Conservation (phyloP, 2,329 filamentous ascomycete genomes). For the Ophiostoma ips region DNA sequence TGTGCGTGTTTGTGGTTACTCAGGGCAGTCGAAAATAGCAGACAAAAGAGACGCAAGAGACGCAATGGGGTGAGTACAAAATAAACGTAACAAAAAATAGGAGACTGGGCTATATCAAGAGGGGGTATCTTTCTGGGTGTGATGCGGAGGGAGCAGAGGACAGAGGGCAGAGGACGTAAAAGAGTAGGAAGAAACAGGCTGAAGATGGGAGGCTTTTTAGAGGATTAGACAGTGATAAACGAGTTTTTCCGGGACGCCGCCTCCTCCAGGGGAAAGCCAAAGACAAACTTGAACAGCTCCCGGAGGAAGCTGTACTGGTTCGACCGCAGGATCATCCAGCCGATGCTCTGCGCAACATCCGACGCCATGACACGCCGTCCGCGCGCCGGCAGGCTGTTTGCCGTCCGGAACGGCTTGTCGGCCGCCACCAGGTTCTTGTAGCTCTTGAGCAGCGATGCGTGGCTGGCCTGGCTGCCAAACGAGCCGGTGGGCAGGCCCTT, state of each 20-base stretch:
- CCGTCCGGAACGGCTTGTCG: slow-evolving; percentile 52
- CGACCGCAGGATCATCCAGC: slow-evolving; percentile 55
- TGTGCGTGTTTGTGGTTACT: no score
- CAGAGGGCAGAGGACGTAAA: no score
- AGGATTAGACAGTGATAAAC: slow-evolving; percentile 45
- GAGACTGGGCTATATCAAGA: no score
- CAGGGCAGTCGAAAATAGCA: neutral
- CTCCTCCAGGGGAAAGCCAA: slow-evolving; percentile 72
- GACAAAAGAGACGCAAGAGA: neutral
- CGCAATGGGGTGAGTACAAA: no score
- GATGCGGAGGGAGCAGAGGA: no score
- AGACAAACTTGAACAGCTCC: slow-evolving; percentile 73
- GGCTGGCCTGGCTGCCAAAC: slow-evolving; percentile 60
- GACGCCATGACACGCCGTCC: slow-evolving; percentile 49
- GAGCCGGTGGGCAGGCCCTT: slow-evolving; percentile 60
- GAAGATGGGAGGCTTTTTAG: no score
- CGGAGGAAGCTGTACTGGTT: slow-evolving; percentile 66
- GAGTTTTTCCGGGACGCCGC: slow-evolving; percentile 52
- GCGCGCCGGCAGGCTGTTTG: slow-evolving; percentile 37
- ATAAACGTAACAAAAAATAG: neutral
- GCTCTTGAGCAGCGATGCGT: slow-evolving; percentile 56
- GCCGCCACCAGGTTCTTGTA: slow-evolving; percentile 69
- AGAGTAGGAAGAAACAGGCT: no score
- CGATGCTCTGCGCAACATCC: slow-evolving; percentile 71
- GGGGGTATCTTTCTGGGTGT: neutral